phyloP scores from a whole-genome alignment of 768 basidiomycete species.

The Russula compacta region DNA sequence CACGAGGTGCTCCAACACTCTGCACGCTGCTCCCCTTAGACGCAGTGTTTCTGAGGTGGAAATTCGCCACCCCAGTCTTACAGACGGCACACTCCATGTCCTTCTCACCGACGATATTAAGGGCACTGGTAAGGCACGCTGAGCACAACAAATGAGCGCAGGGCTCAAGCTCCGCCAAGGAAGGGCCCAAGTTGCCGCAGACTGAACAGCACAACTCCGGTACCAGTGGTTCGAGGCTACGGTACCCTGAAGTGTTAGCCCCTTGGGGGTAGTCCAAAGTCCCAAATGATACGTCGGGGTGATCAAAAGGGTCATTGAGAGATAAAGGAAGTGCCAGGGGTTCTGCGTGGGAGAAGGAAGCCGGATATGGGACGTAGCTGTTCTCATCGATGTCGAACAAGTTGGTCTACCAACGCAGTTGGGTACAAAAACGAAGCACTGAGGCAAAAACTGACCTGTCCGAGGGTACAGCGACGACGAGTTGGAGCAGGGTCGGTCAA shows the following conservation, averaged over 20 bases:
- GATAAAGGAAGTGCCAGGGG: slow-evolving; percentile 28
- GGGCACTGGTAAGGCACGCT: slow-evolving; percentile 71
- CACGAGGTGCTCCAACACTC: slow-evolving; percentile 17
- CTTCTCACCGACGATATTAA: slow-evolving; percentile 87
- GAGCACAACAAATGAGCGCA: slow-evolving; percentile 74
- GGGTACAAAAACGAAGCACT: slow-evolving; percentile 17
- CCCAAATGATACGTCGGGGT: slow-evolving; percentile 20
- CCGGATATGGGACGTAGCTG: slow-evolving; percentile 44
- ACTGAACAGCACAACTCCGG: slow-evolving; percentile 46
- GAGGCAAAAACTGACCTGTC: slow-evolving; percentile 29
- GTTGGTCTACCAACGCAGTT: slow-evolving; percentile 30
- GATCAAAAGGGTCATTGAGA: slow-evolving; percentile 38
- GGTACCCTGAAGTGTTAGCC: slow-evolving; percentile 15
- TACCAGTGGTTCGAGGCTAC: slow-evolving; percentile 19
- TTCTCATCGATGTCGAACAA: slow-evolving; percentile 73
- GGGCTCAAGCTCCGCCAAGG: slow-evolving; percentile 60
- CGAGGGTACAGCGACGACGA: slow-evolving; percentile 33
- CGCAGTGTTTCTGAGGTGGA: slow-evolving; percentile 27
- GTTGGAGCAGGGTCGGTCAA: slow-evolving; percentile 60
- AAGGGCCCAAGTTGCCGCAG: slow-evolving; percentile 41
- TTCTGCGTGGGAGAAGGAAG: slow-evolving; percentile 28
- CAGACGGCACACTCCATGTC: slow-evolving; percentile 82
- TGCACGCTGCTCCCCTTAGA: slow-evolving; percentile 23
- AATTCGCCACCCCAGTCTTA: slow-evolving; percentile 58
- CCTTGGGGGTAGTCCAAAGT: slow-evolving; percentile 27